phyloP scores from a whole-genome alignment of 2,329 filamentous ascomycete species.

The Canariomyces notabilis region DNA sequence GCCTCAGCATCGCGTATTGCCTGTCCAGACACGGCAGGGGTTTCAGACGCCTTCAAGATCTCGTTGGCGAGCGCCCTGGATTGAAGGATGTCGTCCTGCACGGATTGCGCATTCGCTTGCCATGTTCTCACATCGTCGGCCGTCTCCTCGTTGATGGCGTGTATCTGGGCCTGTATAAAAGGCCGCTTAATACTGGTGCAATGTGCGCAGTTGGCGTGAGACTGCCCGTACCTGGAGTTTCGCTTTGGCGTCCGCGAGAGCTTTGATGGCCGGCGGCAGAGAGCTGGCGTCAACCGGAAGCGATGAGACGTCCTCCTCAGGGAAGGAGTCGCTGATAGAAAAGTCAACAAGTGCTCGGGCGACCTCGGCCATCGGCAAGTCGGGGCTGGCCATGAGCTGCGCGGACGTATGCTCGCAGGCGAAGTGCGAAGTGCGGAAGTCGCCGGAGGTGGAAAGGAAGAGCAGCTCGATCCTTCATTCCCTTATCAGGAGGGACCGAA shows the following conservation, averaged over 20 bases:
- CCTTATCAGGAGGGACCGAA: no score
- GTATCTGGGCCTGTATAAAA: slow-evolving; percentile 60
- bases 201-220: background rate
- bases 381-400: slow-evolving; percentile 20
- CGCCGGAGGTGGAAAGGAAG: no score
- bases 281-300: slow-evolving; percentile 31
- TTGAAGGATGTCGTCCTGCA: slow-evolving; percentile 79
- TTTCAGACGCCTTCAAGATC: slow-evolving; percentile 73
- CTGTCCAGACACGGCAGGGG: slow-evolving; percentile 49
- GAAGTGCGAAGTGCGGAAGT: background rate
- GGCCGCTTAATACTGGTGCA: slow-evolving; percentile 9
- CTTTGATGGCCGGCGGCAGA: slow-evolving; percentile 38
- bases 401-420: slow-evolving; percentile 3
- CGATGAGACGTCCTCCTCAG: slow-evolving; percentile 42
- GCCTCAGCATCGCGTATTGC: slow-evolving; percentile 48
- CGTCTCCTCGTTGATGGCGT: slow-evolving; percentile 67
- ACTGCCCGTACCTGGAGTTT: slow-evolving; percentile 39
- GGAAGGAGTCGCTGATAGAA: slow-evolving; percentile 44
- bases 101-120: slow-evolving; percentile 76
- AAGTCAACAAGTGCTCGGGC: slow-evolving; percentile 61
- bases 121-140: slow-evolving; percentile 78
- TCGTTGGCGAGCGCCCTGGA: slow-evolving; percentile 75
- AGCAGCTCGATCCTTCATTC: no score
- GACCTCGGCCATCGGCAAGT: slow-evolving; percentile 17
- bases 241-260: slow-evolving; percentile 38